Evolutionary conservation across 495 filamentous ascomycete genomes (phyloP).

Genomic region (Talaromyces adpressus): DNA sequence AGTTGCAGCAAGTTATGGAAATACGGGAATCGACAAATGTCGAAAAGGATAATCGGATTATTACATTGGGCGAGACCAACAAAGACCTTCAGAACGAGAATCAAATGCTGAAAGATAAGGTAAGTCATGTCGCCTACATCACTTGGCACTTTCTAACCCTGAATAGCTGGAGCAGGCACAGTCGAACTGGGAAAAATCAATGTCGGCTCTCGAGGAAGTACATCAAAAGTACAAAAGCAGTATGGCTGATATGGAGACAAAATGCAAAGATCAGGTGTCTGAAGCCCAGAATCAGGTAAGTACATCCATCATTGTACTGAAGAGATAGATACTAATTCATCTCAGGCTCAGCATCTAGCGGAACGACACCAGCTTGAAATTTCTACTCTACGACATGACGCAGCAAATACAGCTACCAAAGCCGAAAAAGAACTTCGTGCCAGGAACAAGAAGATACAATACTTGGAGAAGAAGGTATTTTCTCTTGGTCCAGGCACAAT

Average conservation of each 20-base stretch:
- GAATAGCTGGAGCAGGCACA: constrained; percentile 18
- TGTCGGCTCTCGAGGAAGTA: constrained; percentile 14
- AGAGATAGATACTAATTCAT: neutral
- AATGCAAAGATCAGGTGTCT: constrained; percentile 15
- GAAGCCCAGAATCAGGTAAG: constrained; percentile 20
- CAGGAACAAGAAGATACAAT: constrained; percentile 27
- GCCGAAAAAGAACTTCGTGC: constrained; percentile 25
- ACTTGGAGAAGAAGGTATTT: constrained; percentile 37
- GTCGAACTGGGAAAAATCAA: constrained; percentile 17
- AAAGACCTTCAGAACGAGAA: constrained; percentile 15
- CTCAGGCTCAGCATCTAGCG: neutral
- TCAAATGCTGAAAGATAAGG: constrained; percentile 21
- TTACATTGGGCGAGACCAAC: constrained; percentile 15
- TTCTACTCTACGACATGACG: constrained; percentile 16
- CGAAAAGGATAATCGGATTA: constrained; percentile 24
- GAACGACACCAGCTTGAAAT: constrained; percentile 18
- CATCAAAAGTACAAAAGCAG: constrained; percentile 18
- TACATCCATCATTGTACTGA: neutral
- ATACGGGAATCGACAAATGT: constrained; percentile 10
- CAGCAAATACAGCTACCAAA: constrained; percentile 19
- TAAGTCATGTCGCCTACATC: constrained; percentile 8
- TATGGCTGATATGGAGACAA: constrained; percentile 12
- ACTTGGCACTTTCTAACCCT: constrained; percentile 7
- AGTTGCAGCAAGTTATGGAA: constrained; percentile 14
- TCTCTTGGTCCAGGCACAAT: neutral